These are phyloP conservation scores for Jasminum sambac DNA, from an alignment of 257 asterid species.

Conservation along the genomic window DNA sequence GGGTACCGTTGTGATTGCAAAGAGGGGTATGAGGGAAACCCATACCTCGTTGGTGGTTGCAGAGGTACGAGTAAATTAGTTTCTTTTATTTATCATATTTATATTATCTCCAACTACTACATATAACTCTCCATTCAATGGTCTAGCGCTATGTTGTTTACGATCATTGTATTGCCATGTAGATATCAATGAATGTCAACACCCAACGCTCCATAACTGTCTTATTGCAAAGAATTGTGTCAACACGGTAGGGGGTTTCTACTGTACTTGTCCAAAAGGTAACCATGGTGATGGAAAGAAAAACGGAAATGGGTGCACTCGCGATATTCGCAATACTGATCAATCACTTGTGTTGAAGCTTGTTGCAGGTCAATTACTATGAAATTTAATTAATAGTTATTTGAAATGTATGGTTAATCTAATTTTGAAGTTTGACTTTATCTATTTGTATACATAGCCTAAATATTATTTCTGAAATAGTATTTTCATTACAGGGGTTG, in stretches of 20 bases:
- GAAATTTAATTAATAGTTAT: neutral
- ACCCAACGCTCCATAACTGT: constrained; percentile 11
- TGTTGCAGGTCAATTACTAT: neutral
- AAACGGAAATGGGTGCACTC: constrained; percentile 21
- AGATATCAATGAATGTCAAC: constrained; percentile 39
- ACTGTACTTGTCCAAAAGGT: constrained; percentile 32
- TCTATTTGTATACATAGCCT: too few relatives aligned
- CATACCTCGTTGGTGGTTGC: too few relatives aligned
- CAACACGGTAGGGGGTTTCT: constrained; percentile 17
- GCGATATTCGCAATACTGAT: too few relatives aligned
- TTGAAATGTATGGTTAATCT: too few relatives aligned
- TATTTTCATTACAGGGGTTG: constrained; percentile 6
- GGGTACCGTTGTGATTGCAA: constrained; percentile 48
- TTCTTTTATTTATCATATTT: neutral
- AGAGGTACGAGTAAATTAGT: constrained; percentile 29
- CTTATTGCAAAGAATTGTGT: neutral
- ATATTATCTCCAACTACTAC: too few relatives aligned
- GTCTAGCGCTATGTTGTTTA: neutral
- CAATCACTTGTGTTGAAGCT: neutral
- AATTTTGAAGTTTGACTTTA: too few relatives aligned
- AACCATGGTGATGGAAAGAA: constrained; percentile 26
- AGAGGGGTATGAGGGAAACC: constrained; percentile 43
- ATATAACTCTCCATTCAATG: neutral
- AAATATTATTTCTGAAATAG: too few relatives aligned
- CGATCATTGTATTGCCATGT: constrained; percentile 36